phyloP scores from a whole-genome alignment of 2,329 filamentous ascomycete species.

The Scleromitrula shiraiana region DNA sequence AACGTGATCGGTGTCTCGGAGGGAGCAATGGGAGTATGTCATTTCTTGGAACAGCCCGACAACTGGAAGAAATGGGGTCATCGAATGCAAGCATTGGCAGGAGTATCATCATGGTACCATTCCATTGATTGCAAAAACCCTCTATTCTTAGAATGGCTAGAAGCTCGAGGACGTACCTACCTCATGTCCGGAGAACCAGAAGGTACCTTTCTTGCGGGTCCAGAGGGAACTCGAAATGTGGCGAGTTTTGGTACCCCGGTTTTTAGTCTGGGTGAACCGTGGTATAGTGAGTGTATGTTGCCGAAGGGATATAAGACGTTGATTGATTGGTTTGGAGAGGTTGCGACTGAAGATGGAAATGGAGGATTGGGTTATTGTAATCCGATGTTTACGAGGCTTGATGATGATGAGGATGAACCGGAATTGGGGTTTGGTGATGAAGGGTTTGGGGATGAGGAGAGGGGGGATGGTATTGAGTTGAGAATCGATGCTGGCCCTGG shows the following conservation, averaged over 20 bases:
- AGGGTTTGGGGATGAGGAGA: conserved; percentile 2
- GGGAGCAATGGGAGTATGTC: conserved; percentile 49
- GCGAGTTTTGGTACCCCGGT: conserved; percentile 52
- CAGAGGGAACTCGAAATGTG: conserved; percentile 32
- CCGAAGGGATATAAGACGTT: conserved; percentile 45
- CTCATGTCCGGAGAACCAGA: conserved; percentile 43
- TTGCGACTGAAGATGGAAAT: conserved; percentile 36
- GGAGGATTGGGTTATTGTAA: conserved; percentile 31
- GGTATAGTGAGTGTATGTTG: conserved; percentile 55
- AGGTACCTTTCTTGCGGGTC: conserved; percentile 45
- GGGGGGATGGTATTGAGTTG: conserved; percentile 4
- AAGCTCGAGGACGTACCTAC: conserved; percentile 51
- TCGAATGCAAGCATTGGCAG: conserved; percentile 40
- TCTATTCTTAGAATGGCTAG: background rate
- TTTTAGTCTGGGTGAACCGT: conserved; percentile 57
- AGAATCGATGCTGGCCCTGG: background rate
- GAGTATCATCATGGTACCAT: conserved; percentile 41
- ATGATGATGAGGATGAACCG: conserved; percentile 11
- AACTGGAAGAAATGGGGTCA: conserved; percentile 40
- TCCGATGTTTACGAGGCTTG: conserved; percentile 20
- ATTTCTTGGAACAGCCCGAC: conserved; percentile 49
- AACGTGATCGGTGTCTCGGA: conserved; percentile 67
- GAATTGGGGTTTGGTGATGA: conserved; percentile 5
- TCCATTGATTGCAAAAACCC: conserved; percentile 32
- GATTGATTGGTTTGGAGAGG: conserved; percentile 52